Base-by-base conservation (phyloP, 768 basidiomycete species). In the Boletus sp. region DNA sequence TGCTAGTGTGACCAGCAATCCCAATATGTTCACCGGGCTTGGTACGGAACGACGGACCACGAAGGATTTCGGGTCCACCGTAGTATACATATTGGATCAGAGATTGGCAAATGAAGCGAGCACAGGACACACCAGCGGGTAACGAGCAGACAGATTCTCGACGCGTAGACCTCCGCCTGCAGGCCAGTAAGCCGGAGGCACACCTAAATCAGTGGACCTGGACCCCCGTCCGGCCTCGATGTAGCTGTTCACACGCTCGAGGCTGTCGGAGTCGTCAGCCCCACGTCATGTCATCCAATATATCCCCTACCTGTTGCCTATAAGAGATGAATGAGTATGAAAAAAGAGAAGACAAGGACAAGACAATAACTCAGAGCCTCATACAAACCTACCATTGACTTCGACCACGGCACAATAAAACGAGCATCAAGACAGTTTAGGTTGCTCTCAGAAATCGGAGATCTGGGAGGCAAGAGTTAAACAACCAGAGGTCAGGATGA, bases 321-420 rank as follows among this genome's bases (percentile, higher is more conserved):
- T 13, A 14, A 5, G 2, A 48, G 2, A 17, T 29, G 8, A 6
- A 9, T 7, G 21, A 3, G 29, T 29, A 11, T 29, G 7, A 33
- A 5, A 10, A 5, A 23, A 23, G 40, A 11, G 3, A 17, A 25
- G n/a, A n/a, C n/a, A n/a, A n/a, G n/a, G n/a, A n/a, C n/a, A n/a
- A n/a, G n/a, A 42, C 14, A 2, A 8, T 15, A 23, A 14, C 7
- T 23, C 40, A 25, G 13, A 15, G 7, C 11, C 21, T 45, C n/a
- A n/a, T n/a, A n/a, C 19, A 0, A 5, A 45, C 55, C 1, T 40
- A 85, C 79, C 79, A 27, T 68, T 56, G 33, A 78, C 74, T 58
- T 81, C 77, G 25, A 80, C 70, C n/a, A n/a, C n/a, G n/a, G n/a
- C n/a, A n/a, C n/a, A n/a, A n/a, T n/a, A n/a, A n/a, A n/a, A n/a